Conservation (phyloP, 352 stramenopile species). For the Phytophthora tubulina region DNA sequence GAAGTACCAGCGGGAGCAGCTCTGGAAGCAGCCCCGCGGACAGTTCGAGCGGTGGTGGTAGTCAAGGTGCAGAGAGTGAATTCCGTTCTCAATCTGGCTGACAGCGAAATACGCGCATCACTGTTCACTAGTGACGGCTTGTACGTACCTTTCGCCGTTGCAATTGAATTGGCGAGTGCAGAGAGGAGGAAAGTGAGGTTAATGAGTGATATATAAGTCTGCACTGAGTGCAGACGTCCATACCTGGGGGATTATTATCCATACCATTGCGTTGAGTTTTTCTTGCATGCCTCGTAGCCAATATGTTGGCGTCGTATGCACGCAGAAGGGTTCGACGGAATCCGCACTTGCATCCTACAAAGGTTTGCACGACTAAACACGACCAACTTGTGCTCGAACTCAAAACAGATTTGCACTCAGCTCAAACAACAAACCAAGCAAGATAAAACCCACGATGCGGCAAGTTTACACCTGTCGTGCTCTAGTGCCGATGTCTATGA, state of each 20-base stretch:
- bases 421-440: not conserved
- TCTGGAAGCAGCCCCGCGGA: conserved; percentile 9
- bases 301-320: too few relatives aligned
- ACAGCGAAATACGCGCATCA: not conserved
- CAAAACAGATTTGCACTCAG: too few relatives aligned
- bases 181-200: conserved; percentile 23
- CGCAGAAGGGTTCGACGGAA: too few relatives aligned
- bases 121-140: not conserved
- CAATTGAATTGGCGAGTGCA: conserved; percentile 2
- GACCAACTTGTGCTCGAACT: too few relatives aligned
- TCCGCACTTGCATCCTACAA: too few relatives aligned
- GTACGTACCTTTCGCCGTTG: conserved; percentile 2
- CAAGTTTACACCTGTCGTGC: not conserved
- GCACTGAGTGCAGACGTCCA: conserved; percentile 18
- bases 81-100: conserved; percentile 9
- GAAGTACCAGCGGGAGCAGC: conserved; percentile 17
- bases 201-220: conserved; percentile 44
- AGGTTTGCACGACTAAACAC: too few relatives aligned
- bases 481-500: conserved; percentile 51
- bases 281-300: too few relatives aligned
- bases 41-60: conserved; percentile 6
- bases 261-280: not conserved
- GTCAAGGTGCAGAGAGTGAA: not conserved
- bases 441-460: not conserved
- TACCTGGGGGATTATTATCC: not conserved